Evolutionary conservation across 2,329 filamentous ascomycete genomes (phyloP).

Genomic region (Akanthomyces muscarius): DNA sequence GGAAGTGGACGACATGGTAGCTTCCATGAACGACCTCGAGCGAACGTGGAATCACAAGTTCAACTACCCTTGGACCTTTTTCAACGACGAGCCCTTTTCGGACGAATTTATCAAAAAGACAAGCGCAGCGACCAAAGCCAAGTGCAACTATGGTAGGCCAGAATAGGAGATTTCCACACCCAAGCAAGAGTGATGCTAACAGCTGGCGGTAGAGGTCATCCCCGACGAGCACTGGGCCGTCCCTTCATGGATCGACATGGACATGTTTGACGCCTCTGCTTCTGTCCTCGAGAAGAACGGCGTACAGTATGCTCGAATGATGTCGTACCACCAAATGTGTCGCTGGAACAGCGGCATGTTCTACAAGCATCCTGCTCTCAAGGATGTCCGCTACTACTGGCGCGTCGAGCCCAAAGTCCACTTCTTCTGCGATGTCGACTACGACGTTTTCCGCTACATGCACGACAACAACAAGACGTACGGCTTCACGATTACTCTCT

Average conservation of each 20-base stretch:
- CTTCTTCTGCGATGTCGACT: slow-evolving; percentile 98
- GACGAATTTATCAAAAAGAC: slow-evolving; percentile 89
- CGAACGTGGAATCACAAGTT: slow-evolving; percentile 97
- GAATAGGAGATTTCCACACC: slow-evolving; percentile 2
- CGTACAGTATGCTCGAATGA: slow-evolving; percentile 84
- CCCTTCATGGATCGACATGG: slow-evolving; percentile 86
- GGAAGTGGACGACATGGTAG: slow-evolving; percentile 78
- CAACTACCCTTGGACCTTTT: slow-evolving; percentile 99
- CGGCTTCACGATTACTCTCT: slow-evolving; percentile 96
- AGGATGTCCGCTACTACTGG: slow-evolving; percentile 89
- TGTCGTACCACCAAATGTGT: slow-evolving; percentile 98
- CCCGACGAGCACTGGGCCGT: slow-evolving; percentile 94
- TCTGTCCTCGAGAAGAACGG: slow-evolving; percentile 76
- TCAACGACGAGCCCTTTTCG: slow-evolving; percentile 92
- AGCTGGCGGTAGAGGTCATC: slow-evolving; percentile 61
- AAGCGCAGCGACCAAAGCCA: slow-evolving; percentile 76
- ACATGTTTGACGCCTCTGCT: slow-evolving; percentile 80
- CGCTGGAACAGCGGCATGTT: slow-evolving; percentile 98
- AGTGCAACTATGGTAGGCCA: slow-evolving; percentile 72
- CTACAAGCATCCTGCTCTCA: slow-evolving; percentile 89
- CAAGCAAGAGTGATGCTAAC: slow-evolving; percentile 15
- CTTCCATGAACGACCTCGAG: slow-evolving; percentile 88
- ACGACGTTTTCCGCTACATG: slow-evolving; percentile 98
- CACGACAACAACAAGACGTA: slow-evolving; percentile 98
- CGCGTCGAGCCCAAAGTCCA: slow-evolving; percentile 97